A percentile compares a stretch with the other conserved stretches of the same genome.
Evolutionary conservation across 345 rosid genomes (phyloP).

Genomic region (Chamaenerion angustifolium): DNA sequence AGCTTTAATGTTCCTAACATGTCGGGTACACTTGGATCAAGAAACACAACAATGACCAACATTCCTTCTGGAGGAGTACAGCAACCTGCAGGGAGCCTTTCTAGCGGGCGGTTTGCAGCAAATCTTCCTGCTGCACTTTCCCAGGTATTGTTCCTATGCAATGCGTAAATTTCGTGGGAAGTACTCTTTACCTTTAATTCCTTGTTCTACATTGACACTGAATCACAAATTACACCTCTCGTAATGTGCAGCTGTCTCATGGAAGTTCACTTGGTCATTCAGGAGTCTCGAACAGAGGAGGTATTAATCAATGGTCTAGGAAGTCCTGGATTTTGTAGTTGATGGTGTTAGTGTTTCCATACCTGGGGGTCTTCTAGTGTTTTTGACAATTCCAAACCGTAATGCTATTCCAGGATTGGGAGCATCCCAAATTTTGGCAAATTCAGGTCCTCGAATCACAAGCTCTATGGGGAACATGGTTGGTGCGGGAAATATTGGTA

Average conservation of each 20-base stretch:
- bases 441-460: slow-evolving; percentile 72
- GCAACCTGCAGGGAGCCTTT: slow-evolving; percentile 80
- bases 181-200: not conserved
- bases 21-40: slow-evolving; percentile 77
- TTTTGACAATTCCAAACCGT: slow-evolving; percentile 65
- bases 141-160: slow-evolving; percentile 37
- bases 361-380: slow-evolving; percentile 89
- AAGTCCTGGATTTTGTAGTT: slow-evolving; percentile 75
- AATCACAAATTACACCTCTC: not conserved
- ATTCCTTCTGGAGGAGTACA: slow-evolving; percentile 77
- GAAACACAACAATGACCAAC: slow-evolving; percentile 69
- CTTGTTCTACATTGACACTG: no score
- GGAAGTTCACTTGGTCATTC: slow-evolving; percentile 81
- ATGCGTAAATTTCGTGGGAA: slow-evolving; percentile 6
- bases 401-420: slow-evolving; percentile 84
- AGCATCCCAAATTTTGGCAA: slow-evolving; percentile 78
- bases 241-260: slow-evolving; percentile 66
- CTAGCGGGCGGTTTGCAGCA: slow-evolving; percentile 77
- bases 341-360: slow-evolving; percentile 87
- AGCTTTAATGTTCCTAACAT: slow-evolving; percentile 82
- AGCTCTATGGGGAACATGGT: slow-evolving; percentile 94
- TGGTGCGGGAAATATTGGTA: slow-evolving; percentile 77
- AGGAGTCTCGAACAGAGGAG: slow-evolving; percentile 86
- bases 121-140: slow-evolving; percentile 83
- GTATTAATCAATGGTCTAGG: slow-evolving; percentile 59